phyloP scores from a whole-genome alignment of 1,284 basidiomycete species.

The Macrocybe sp. region DNA sequence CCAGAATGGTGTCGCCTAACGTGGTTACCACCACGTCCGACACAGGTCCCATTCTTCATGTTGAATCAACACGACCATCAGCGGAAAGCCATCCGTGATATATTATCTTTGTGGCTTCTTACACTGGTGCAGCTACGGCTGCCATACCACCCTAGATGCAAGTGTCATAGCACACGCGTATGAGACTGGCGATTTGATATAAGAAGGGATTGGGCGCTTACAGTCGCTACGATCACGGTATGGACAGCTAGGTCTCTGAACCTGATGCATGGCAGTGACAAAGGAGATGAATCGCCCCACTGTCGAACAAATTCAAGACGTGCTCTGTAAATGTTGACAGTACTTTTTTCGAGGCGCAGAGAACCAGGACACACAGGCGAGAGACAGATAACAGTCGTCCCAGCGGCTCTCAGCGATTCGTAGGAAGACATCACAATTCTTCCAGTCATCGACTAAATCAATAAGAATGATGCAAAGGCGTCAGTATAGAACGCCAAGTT shows the following conservation, averaged over 20 bases:
- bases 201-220: slow-evolving; percentile 23
- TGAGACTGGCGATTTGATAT: background rate
- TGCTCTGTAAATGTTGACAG: background rate
- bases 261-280: slow-evolving; percentile 60
- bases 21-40: slow-evolving; percentile 45
- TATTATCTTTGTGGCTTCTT: slow-evolving; percentile 6
- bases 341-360: background rate
- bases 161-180: slow-evolving; percentile 7
- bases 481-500: background rate
- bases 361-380: slow-evolving; percentile 44
- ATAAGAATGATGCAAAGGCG: background rate
- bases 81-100: background rate
- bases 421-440: slow-evolving; percentile 63
- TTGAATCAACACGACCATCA: slow-evolving; percentile 1
- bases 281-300: slow-evolving; percentile 64
- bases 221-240: slow-evolving; percentile 55
- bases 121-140: slow-evolving; percentile 37
- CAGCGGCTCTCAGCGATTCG: slow-evolving; percentile 55
- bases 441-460: slow-evolving; percentile 53
- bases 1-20: slow-evolving; percentile 50
- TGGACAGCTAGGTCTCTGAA: slow-evolving; percentile 61
- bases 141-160: slow-evolving; percentile 51
- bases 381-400: slow-evolving; percentile 55
- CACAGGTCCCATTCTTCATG: slow-evolving; percentile 43
- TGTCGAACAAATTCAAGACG: slow-evolving; percentile 18